These are phyloP conservation scores for Penicillium soppii DNA, from an alignment of 495 filamentous ascomycete species.

Conservation along the genomic window DNA sequence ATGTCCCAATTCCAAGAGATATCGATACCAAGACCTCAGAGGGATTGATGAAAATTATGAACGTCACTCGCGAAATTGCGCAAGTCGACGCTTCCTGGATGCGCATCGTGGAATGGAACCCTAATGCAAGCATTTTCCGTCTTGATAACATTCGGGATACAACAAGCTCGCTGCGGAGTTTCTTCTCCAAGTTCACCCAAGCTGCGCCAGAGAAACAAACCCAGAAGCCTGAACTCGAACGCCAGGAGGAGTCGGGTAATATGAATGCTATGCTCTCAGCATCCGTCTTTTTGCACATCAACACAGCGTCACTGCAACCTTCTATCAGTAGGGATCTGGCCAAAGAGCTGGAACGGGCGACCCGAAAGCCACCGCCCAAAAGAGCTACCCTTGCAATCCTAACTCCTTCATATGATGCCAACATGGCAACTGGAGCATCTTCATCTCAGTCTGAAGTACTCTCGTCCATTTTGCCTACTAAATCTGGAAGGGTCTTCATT, in stretches of 20 bases:
- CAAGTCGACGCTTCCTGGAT: conserved; percentile 93
- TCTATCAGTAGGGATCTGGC: conserved; percentile 65
- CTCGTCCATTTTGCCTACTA: conserved; percentile 82
- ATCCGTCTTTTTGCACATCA: conserved; percentile 83
- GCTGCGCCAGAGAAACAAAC: conserved; percentile 35
- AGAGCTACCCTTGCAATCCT: conserved; percentile 79
- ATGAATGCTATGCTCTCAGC: conserved; percentile 64
- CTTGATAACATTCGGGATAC: conserved; percentile 43
- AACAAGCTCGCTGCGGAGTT: conserved; percentile 65
- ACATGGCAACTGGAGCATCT: conserved; percentile 58
- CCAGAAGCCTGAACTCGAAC: conserved; percentile 27
- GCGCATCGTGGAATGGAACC: conserved; percentile 82
- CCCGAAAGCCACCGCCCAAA: conserved; percentile 93
- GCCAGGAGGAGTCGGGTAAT: conserved; percentile 52
- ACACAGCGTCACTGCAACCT: conserved; percentile 76
- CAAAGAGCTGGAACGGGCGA: conserved; percentile 89
- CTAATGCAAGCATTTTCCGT: conserved; percentile 45
- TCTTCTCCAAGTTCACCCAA: conserved; percentile 72
- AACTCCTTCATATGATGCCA: conserved; percentile 87
- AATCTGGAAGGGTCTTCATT: conserved; percentile 89
- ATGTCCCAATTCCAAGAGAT: conserved; percentile 72
- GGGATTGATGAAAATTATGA: conserved; percentile 75
- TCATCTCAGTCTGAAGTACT: conserved; percentile 75
- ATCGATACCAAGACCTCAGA: conserved; percentile 80
- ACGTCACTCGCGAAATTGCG: conserved; percentile 73